Evolutionary conservation across 371 early-diverging fungal species (phyloP).

Genomic region (Mucor circinelloides): DNA sequence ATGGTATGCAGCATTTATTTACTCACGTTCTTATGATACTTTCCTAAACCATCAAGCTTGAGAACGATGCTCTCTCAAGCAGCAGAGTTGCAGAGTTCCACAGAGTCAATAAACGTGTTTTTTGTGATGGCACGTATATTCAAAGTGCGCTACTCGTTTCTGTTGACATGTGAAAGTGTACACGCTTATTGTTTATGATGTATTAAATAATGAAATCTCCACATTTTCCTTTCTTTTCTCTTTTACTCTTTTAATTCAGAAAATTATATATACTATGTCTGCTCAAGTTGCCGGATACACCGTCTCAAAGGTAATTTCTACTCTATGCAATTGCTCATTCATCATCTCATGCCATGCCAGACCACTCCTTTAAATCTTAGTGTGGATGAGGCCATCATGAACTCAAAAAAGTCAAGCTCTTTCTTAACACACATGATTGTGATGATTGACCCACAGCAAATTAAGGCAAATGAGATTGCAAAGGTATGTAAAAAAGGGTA

Average conservation of each 20-base stretch:
- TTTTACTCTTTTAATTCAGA: neutral
- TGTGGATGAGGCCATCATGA: constrained; percentile 35
- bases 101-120: neutral
- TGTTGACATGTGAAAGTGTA: constrained; percentile 7
- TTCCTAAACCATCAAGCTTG: neutral
- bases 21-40: neutral
- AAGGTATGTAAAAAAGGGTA: constrained; percentile 21
- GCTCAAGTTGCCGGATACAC: constrained; percentile 33
- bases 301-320: constrained; percentile 15
- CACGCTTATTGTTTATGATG: neutral
- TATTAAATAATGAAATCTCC: neutral
- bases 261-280: constrained; percentile 1
- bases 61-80: neutral
- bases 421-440: constrained; percentile 36
- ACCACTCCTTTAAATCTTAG: constrained; percentile 30
- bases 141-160: neutral
- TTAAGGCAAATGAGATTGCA: constrained; percentile 40
- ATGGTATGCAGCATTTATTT: neutral
- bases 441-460: constrained; percentile 38
- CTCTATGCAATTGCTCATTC: neutral
- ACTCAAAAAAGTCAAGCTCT: constrained; percentile 30
- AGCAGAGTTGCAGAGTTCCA: neutral
- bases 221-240: neutral
- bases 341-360: constrained; percentile 5
- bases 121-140: neutral